These are phyloP conservation scores for Ceratobasidium sp. DNA, from an alignment of 1,284 basidiomycete species.

Conservation along the genomic window DNA sequence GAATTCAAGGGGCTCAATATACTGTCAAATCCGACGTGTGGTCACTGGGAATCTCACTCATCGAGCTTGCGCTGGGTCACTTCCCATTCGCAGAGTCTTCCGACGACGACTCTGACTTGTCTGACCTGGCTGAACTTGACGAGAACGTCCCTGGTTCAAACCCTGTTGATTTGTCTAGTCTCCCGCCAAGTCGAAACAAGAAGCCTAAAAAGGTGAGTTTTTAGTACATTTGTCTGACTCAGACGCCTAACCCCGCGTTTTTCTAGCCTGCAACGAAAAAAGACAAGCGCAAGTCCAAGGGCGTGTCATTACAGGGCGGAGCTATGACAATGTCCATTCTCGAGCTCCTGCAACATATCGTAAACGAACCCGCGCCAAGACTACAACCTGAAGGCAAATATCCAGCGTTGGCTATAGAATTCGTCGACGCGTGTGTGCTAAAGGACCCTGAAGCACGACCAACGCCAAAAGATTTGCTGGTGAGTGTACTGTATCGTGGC, in stretches of 20 bases:
- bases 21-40: slow-evolving; percentile 98
- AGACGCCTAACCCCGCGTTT: background rate
- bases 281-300: slow-evolving; percentile 69
- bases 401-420: slow-evolving; percentile 71
- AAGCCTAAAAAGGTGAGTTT: slow-evolving; percentile 44
- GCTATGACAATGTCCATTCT: slow-evolving; percentile 97
- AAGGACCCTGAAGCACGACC: slow-evolving; percentile 81
- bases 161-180: slow-evolving; percentile 50
- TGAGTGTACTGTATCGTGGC: slow-evolving; percentile 50
- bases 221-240: slow-evolving; percentile 1
- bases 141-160: slow-evolving; percentile 67
- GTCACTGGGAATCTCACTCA: slow-evolving; percentile 94
- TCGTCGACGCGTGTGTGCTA: slow-evolving; percentile 81
- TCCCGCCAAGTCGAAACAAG: slow-evolving; percentile 23
- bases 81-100: slow-evolving; percentile 85
- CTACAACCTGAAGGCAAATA: slow-evolving; percentile 74
- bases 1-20: slow-evolving; percentile 97
- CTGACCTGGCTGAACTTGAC: slow-evolving; percentile 63
- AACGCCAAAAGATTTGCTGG: slow-evolving; percentile 83
- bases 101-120: slow-evolving; percentile 68
- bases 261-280: slow-evolving; percentile 47
- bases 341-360: slow-evolving; percentile 96
- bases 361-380: slow-evolving; percentile 91
- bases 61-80: slow-evolving; percentile 91
- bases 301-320: slow-evolving; percentile 87